phyloP scores from a whole-genome alignment of 2,329 filamentous ascomycete species.

The Paracoccidioides lutzii region DNA sequence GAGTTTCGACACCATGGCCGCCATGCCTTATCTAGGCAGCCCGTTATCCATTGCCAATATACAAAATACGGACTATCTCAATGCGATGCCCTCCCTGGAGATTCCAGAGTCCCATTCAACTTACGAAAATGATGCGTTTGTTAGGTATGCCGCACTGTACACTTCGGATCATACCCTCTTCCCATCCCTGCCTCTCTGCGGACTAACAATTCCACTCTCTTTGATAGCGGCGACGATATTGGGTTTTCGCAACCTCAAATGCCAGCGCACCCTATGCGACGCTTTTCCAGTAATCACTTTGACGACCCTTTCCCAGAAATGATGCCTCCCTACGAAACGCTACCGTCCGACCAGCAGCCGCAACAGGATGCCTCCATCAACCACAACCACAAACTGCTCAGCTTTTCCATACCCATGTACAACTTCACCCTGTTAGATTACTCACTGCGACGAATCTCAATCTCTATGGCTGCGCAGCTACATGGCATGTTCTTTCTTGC shows the following conservation, averaged over 20 bases:
- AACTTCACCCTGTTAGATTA: slow-evolving; percentile 50
- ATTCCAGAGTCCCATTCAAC: slow-evolving; percentile 46
- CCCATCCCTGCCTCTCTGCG: slow-evolving; percentile 10
- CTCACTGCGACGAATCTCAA: slow-evolving; percentile 41
- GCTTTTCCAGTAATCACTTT: slow-evolving; percentile 34
- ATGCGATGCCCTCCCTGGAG: slow-evolving; percentile 41
- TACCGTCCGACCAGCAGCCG: slow-evolving; percentile 31
- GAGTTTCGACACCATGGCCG: slow-evolving; percentile 46
- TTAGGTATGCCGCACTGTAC: slow-evolving; percentile 36
- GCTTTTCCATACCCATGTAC: slow-evolving; percentile 53
- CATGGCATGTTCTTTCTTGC: slow-evolving; percentile 59
- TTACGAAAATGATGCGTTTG: slow-evolving; percentile 48
- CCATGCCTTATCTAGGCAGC: slow-evolving; percentile 50
- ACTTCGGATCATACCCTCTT: slow-evolving; percentile 9
- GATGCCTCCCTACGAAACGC: slow-evolving; percentile 31
- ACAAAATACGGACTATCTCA: slow-evolving; percentile 35
- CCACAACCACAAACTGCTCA: slow-evolving; percentile 57
- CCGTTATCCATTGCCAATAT: slow-evolving; percentile 44
- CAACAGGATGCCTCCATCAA: slow-evolving; percentile 47
- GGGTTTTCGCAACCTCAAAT: slow-evolving; percentile 34
- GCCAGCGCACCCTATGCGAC: slow-evolving; percentile 32
- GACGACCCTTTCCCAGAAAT: slow-evolving; percentile 39
- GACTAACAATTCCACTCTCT: slow-evolving; percentile 1
- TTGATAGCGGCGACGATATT: slow-evolving; percentile 39
- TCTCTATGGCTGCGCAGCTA: slow-evolving; percentile 49